phyloP scores from a whole-genome alignment of 164 flowering plant species.

The Warburgia ugandensis region DNA sequence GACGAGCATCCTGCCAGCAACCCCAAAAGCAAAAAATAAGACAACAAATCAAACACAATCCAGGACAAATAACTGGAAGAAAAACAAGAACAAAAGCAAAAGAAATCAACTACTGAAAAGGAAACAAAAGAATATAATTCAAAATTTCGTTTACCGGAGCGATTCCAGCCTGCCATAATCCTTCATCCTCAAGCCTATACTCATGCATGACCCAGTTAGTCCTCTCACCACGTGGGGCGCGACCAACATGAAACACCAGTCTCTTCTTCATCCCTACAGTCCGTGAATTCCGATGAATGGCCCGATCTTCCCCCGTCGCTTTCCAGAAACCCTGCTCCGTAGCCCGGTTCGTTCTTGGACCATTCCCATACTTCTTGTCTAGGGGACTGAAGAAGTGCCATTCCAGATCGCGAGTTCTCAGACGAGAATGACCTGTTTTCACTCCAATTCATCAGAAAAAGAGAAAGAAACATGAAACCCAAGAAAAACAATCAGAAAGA shows the following conservation, averaged over 20 bases:
- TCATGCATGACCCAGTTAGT: constrained; percentile 90
- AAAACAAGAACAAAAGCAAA: background rate
- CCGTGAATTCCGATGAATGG: constrained; percentile 18
- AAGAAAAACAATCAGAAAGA: constrained; percentile 14
- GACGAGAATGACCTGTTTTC: background rate
- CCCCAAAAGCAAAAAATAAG: background rate
- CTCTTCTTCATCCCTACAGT: constrained; percentile 71
- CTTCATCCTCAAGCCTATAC: constrained; percentile 46
- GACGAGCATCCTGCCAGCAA: constrained; percentile 6
- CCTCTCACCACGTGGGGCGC: constrained; percentile 62
- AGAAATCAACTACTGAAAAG: background rate
- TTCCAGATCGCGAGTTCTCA: constrained; percentile 59
- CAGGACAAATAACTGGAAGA: background rate
- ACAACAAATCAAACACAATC: background rate
- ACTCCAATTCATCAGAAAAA: background rate
- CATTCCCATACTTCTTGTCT: constrained; percentile 64
- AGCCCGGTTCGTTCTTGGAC: constrained; percentile 55
- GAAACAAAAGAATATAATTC: background rate
- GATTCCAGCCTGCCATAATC: constrained; percentile 35
- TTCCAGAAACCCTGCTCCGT: constrained; percentile 80
- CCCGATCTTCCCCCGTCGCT: constrained; percentile 74
- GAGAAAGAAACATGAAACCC: too few relatives aligned
- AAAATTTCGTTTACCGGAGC: constrained; percentile 25
- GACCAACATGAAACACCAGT: constrained; percentile 60
- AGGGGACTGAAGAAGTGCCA: constrained; percentile 77